A percentile compares a stretch with the other conserved stretches of the same genome.
Evolutionary conservation across 179 eudicot genomes (phyloP).

Genomic region (Amaranthus tricolor): DNA sequence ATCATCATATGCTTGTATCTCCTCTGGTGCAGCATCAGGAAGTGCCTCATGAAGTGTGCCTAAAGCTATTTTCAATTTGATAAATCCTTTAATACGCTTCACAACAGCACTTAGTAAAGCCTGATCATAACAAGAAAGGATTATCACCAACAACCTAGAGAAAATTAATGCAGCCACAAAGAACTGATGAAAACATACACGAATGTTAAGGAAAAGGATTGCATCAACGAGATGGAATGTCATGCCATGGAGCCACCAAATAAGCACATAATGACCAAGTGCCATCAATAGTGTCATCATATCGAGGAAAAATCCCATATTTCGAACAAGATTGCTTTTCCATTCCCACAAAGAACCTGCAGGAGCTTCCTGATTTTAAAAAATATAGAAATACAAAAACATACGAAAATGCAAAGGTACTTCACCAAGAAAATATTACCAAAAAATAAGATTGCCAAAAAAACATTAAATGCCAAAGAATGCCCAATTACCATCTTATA

Average conservation of each 20-base stretch:
- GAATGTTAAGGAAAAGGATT: constrained; percentile 83
- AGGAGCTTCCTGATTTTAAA: constrained; percentile 19
- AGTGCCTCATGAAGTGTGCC: constrained; percentile 93
- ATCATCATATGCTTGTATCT: constrained; percentile 80
- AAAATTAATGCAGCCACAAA: constrained; percentile 5
- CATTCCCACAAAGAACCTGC: constrained; percentile 92
- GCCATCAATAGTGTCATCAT: constrained; percentile 96
- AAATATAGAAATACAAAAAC: background rate
- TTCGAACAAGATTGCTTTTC: constrained; percentile 82
- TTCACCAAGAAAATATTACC: background rate
- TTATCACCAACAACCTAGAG: background rate
- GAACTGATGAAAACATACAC: constrained; percentile 47
- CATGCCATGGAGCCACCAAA: constrained; percentile 99
- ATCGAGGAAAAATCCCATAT: constrained; percentile 85
- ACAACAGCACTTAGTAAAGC: constrained; percentile 71
- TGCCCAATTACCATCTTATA: background rate
- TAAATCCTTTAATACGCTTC: constrained; percentile 69
- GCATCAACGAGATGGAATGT: constrained; percentile 92
- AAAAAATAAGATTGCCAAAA: background rate
- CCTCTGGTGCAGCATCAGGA: constrained; percentile 96
- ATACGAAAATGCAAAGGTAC: background rate
- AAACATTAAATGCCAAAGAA: background rate
- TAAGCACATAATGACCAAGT: constrained; percentile 86
- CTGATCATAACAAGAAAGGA: constrained; percentile 34
- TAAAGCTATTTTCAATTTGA: constrained; percentile 77